Evolutionary conservation across 257 asterid species (phyloP).

Genomic region (Paulownia fortunei): DNA sequence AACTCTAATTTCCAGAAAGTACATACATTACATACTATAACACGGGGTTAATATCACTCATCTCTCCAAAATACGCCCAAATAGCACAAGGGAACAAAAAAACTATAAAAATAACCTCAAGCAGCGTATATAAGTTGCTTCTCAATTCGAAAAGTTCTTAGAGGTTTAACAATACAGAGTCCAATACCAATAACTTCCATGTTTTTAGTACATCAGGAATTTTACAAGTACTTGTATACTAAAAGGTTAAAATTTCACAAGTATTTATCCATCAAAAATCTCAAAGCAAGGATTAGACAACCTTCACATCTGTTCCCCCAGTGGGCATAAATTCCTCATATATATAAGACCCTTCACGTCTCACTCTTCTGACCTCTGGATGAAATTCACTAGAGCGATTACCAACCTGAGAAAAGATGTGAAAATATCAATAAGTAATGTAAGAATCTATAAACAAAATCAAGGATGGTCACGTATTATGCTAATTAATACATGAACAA

Average conservation of each 20-base stretch:
- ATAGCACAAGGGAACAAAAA: not conserved
- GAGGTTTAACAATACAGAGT: not conserved
- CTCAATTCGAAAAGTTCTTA: not conserved
- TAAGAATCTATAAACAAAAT: not conserved
- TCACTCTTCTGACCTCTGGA: slow-evolving; percentile 95
- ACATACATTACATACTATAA: not conserved
- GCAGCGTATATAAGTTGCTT: not conserved
- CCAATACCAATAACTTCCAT: not conserved
- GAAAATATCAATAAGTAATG: slow-evolving; percentile 19
- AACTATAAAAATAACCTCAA: not conserved
- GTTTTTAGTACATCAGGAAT: not conserved
- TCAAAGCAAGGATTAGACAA: slow-evolving; percentile 31
- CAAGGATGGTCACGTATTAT: not conserved
- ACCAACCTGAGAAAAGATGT: slow-evolving; percentile 72
- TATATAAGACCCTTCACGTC: slow-evolving; percentile 98
- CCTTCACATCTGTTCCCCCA: slow-evolving; percentile 99
- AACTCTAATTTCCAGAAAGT: slow-evolving; percentile 3
- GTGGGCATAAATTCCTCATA: slow-evolving; percentile 99
- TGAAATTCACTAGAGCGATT: slow-evolving; percentile 98
- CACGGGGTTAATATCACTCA: not conserved
- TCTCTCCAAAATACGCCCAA: not conserved
- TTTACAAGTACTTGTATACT: not conserved
- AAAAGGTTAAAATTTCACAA: not conserved
- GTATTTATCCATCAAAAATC: not conserved
- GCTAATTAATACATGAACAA: not conserved